phyloP scores from a whole-genome alignment of 306 rosid genomes.

The Purshia tridentata region DNA sequence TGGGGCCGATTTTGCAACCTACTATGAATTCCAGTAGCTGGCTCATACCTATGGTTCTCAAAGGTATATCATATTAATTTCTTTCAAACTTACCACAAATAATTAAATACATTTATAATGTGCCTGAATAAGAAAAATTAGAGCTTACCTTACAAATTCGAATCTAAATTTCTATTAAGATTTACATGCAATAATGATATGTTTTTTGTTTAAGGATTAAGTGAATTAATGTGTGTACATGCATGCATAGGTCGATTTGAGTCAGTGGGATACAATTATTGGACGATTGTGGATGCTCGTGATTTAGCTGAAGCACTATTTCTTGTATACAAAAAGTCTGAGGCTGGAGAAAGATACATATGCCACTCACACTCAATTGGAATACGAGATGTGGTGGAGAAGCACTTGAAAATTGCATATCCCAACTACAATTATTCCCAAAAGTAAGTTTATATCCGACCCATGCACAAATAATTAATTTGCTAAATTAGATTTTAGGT shows the following conservation, averaged over 20 bases:
- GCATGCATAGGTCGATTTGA: slow-evolving; percentile 7
- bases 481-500: not conserved
- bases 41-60: slow-evolving; percentile 32
- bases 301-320: slow-evolving; percentile 50
- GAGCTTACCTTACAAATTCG: no score
- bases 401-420: slow-evolving; percentile 34
- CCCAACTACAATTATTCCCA: slow-evolving; percentile 47
- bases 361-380: slow-evolving; percentile 32
- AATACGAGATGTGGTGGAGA: slow-evolving; percentile 34
- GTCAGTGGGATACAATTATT: slow-evolving; percentile 25
- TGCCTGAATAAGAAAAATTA: no score
- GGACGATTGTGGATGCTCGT: slow-evolving; percentile 41
- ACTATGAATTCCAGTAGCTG: slow-evolving; percentile 44
- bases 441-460: slow-evolving; percentile 29
- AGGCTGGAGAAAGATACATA: slow-evolving; percentile 50
- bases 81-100: no score
- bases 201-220: no score
- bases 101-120: no score
- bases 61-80: slow-evolving; percentile 30
- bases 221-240: no score
- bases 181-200: no score
- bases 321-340: slow-evolving; percentile 44
- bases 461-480: not conserved
- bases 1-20: slow-evolving; percentile 57
- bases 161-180: no score